Base-by-base conservation (phyloP, 148 eudicot genomes). In the Rhododendron griersonianum region DNA sequence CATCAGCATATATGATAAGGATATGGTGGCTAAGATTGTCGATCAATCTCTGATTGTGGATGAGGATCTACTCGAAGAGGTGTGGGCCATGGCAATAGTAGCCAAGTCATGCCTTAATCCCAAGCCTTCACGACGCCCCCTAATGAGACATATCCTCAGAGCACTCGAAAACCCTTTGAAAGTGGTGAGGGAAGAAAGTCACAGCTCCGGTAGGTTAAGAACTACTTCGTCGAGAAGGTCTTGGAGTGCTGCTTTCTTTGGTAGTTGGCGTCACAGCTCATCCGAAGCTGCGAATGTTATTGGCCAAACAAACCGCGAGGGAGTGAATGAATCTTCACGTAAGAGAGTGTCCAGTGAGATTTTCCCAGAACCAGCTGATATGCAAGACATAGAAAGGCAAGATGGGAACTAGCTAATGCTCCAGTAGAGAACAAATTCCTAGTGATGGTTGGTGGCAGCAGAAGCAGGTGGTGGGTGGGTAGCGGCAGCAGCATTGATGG, bases 21-120 rank as follows among this genome's bases (percentile, higher is more conserved):
- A 89, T 78, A 82, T 87, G 74, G 81, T 91, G 61, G 55, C 85
- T 11, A 90, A 90, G 84, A 88, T 89, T 69, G 69, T 91, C 2
- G 91, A 89, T 55, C 89, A 80, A 77, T 85, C 93, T 30, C 88
- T 91, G 14, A 84, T 90, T 28, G 73, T 89, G 61, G 85, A 91
- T 15, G 93, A 91, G n/a, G 93, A 91, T 65, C 82, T 91, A 47
- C 83, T 91, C 5, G 91, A 91, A 55, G 93, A 89, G 39, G 90
- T 91, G 16, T 89, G 93, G 93, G 90, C 93, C 1, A 86, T 89
- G 67, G 91, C 93, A 23, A 84, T 90, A n/a, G 90, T 91, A 45
- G 93, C 91, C 28, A 90, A 88, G 57, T 87, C 91, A 7, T 91
- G 93, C 83, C 91, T 91, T 3, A 88, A 90, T 55, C 93, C 90